These are phyloP conservation scores for Globisporangium okanoganense DNA, from an alignment of 352 stramenopile species.

Conservation along the genomic window DNA sequence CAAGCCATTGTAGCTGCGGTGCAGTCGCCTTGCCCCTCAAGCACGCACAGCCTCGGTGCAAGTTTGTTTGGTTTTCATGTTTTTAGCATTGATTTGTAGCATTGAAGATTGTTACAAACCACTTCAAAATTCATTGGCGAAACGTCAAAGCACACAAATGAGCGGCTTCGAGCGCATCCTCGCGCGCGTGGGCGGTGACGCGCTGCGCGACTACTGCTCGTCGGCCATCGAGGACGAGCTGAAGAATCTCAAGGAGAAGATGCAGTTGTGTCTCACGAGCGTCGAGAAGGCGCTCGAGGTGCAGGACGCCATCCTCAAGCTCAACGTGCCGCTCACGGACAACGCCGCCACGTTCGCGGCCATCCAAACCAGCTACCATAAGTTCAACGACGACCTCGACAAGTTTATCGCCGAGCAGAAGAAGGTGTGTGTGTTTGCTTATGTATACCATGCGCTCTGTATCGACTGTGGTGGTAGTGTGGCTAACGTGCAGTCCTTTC, in stretches of 20 bases:
- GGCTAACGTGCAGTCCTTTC: neutral
- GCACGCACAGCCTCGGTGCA: too few species aligned
- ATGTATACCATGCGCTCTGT: neutral
- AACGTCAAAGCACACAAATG: too few species aligned
- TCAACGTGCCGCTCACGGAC: conserved; percentile 57
- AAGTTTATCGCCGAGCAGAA: conserved; percentile 58
- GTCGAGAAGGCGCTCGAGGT: conserved; percentile 60
- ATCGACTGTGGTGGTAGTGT: neutral
- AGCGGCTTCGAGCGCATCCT: conserved; percentile 75
- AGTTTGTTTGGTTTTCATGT: too few species aligned
- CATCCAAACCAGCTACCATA: conserved; percentile 51
- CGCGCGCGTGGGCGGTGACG: conserved; percentile 59
- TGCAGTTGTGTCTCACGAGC: conserved; percentile 48
- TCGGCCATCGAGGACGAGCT: conserved; percentile 77
- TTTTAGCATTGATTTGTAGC: too few species aligned
- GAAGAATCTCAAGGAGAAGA: conserved; percentile 48
- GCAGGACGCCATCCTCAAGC: conserved; percentile 53
- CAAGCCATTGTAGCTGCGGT: too few species aligned
- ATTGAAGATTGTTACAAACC: too few species aligned
- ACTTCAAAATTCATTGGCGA: too few species aligned
- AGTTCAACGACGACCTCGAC: conserved; percentile 42
- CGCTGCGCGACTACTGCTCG: conserved; percentile 68
- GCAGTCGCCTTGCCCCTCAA: too few species aligned
- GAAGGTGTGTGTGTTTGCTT: conserved; percentile 17
- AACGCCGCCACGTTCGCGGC: conserved; percentile 47